Evolutionary conservation across 78 protist species (phyloP).

Genomic region (Thecamonas trahens): DNA sequence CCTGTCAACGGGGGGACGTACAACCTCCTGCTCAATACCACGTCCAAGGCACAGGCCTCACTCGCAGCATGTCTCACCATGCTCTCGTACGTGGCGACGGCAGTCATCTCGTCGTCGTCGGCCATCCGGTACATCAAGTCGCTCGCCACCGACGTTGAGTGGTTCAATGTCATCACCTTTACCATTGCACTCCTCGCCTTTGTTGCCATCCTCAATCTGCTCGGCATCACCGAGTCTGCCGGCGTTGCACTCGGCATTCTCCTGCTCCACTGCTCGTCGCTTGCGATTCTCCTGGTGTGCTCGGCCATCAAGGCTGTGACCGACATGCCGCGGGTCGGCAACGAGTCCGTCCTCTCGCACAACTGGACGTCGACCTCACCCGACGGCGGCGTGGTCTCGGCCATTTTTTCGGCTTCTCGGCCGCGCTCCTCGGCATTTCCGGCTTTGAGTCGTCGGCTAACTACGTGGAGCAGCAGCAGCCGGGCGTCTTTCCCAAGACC

Average conservation of each 20-base stretch:
- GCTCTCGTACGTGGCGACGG: conserved; percentile 76
- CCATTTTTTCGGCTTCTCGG: conserved; percentile 71
- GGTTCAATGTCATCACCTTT: not conserved
- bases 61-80: conserved; percentile 68
- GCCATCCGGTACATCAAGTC: conserved; percentile 35
- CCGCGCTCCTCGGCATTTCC: conserved; percentile 76
- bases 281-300: conserved; percentile 36
- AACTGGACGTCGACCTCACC: not conserved
- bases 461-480: conserved; percentile 72
- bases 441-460: conserved; percentile 83
- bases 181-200: conserved; percentile 37
- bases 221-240: conserved; percentile 59
- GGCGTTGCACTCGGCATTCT: conserved; percentile 62
- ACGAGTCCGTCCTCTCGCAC: not conserved
- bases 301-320: conserved; percentile 9
- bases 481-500: conserved; percentile 73
- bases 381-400: conserved; percentile 21
- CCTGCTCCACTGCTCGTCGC: conserved; percentile 45
- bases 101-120: conserved; percentile 10
- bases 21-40: conserved; percentile 66
- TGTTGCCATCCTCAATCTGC: conserved; percentile 40
- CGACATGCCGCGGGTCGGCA: conserved; percentile 10
- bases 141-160: not conserved
- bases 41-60: conserved; percentile 61
- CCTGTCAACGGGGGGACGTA: conserved; percentile 83